Evolutionary conservation across 169 alveolate species (phyloP).

Genomic region (Miamiensis avidus): DNA sequence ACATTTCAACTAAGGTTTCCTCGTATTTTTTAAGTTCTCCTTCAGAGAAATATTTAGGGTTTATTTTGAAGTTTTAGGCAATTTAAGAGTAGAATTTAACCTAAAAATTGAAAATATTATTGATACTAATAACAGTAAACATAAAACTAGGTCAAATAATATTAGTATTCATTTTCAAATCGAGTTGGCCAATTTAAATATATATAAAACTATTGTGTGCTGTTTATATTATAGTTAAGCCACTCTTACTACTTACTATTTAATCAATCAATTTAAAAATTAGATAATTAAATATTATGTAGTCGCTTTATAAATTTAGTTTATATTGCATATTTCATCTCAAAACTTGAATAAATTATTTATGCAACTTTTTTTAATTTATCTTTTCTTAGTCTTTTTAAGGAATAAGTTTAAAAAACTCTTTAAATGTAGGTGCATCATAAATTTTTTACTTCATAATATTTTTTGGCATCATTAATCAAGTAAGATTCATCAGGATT

Average conservation of each 20-base stretch:
- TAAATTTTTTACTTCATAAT: neutral
- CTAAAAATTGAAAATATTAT: neutral
- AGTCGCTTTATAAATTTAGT: neutral
- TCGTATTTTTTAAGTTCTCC: conserved; percentile 15
- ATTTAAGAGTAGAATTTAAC: conserved; percentile 11
- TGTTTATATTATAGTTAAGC: neutral
- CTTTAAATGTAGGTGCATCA: too few species aligned
- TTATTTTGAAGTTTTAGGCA: conserved; percentile 14
- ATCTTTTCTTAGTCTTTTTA: too few species aligned
- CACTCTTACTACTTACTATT: neutral
- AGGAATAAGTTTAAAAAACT: too few species aligned
- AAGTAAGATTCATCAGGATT: neutral
- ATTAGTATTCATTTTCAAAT: neutral
- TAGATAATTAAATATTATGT: too few species aligned
- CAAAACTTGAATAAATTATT: too few species aligned
- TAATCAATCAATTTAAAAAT: too few species aligned
- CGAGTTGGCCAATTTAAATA: neutral
- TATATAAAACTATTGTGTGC: neutral
- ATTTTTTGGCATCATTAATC: neutral
- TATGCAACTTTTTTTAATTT: too few species aligned
- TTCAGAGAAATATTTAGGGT: conserved; percentile 19
- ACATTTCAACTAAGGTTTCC: neutral
- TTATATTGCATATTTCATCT: neutral
- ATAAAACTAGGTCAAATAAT: neutral
- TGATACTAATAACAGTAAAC: too few species aligned